Evolutionary conservation across 441 rosid genomes (phyloP).

Genomic region (Isatis lusitanica): DNA sequence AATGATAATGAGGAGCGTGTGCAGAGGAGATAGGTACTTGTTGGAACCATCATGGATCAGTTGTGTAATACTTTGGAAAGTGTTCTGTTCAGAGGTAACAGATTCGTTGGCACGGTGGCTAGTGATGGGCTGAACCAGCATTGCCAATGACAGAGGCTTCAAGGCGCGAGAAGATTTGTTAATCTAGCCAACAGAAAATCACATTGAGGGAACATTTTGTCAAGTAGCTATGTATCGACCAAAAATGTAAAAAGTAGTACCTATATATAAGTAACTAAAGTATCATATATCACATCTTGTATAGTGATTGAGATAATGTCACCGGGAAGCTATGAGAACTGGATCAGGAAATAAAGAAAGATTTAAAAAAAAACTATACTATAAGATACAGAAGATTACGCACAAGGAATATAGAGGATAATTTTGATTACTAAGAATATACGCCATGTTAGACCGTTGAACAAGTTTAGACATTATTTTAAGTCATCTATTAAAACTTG

Average conservation of each 20-base stretch:
- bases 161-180: background rate
- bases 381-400: background rate
- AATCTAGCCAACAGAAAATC: background rate
- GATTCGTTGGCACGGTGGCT: conserved; percentile 26
- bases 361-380: no score
- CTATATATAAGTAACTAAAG: background rate
- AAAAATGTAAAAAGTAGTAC: background rate
- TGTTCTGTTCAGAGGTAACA: conserved; percentile 29
- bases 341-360: background rate
- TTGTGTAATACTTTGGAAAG: conserved; percentile 19
- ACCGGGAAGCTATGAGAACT: background rate
- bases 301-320: background rate
- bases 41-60: conserved; percentile 50
- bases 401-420: background rate
- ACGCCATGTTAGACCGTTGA: background rate
- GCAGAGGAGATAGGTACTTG: conserved; percentile 57
- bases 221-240: background rate
- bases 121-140: conserved; percentile 7
- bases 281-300: background rate
- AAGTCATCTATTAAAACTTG: background rate
- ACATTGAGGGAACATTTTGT: background rate
- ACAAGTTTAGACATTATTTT: background rate
- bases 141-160: background rate
- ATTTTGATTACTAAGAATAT: background rate
- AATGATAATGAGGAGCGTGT: conserved; percentile 49